Base-by-base conservation (phyloP, 2,329 filamentous ascomycete species). In the Cercospora sesami region DNA sequence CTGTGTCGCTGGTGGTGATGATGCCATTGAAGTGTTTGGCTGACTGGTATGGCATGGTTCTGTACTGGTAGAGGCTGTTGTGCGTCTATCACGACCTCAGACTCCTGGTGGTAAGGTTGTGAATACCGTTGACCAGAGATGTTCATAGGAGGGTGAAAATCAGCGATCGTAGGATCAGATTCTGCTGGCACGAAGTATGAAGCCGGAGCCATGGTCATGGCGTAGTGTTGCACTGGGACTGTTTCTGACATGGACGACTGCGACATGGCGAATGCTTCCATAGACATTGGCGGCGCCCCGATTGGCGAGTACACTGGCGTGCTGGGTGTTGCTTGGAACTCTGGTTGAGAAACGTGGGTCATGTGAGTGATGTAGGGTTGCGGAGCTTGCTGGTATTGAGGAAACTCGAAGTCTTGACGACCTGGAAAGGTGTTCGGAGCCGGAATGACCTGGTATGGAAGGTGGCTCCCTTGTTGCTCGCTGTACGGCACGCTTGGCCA, bases 311-410 rank as follows among this genome's bases (percentile, higher is more conserved):
- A 72, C 10, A 67, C 62, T 4, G 72, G 71, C 10, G 68, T 69
- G 53, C 48, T 71, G 5, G 71, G 71, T 12, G 71, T 53, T 7
- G 69, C 59, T 14, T 75, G 70, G 36, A 73, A 72, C 28, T 73
- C 69, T 30, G 74, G 71, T 55, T 73, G 70, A 5, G 72, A 66
- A 1, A 69, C 21, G n/a, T 73, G 67, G n/a, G 39, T 28, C 59
- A 69, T 67, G 26, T 71, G 69, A 45, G 68, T 64, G 28, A 71
- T 70, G 4, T 70, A 45, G n/a, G 67, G 66, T n/a, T 65, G 60
- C 14, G 63, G 55, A 31, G 57, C 51, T 10, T 67, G 58, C 21
- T 65, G 71, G 39, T 66, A 69, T 10, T 61, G 68, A 8, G 65
- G 53, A n/a, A 69, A 68, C 23, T 64, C 58, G 53, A 65, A 72